A percentile compares a stretch with the other conserved stretches of the same genome.
Conservation (phyloP, 1,139 yeast genomes). For the Candida sp. region DNA sequence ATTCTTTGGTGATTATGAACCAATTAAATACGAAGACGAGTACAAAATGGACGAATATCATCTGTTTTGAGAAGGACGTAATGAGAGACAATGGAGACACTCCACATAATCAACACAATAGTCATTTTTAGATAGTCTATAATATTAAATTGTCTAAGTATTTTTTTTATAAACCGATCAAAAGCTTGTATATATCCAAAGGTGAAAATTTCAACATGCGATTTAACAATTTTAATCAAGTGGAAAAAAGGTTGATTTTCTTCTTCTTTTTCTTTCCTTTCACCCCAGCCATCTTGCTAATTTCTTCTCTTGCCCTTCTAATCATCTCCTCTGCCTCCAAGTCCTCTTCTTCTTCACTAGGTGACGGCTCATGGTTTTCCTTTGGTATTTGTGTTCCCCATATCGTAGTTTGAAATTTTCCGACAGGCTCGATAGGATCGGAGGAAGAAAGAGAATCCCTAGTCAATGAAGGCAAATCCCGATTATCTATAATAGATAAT, state of each 20-base stretch:
- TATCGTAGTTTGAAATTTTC: constrained; percentile 39
- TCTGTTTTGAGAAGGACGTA: not conserved
- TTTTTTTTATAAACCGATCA: no score
- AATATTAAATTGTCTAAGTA: no score
- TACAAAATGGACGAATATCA: constrained; percentile 1
- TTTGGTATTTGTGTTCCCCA: constrained; percentile 62
- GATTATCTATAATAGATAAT: constrained; percentile 28
- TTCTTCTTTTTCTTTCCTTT: constrained; percentile 38
- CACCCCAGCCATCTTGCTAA: constrained; percentile 24
- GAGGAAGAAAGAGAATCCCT: constrained; percentile 4
- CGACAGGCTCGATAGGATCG: constrained; percentile 9
- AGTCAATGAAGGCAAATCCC: constrained; percentile 22
- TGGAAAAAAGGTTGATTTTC: constrained; percentile 25
- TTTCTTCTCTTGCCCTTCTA: constrained; percentile 47
- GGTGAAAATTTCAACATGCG: not conserved
- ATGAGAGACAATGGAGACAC: no score
- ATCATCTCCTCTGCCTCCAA: constrained; percentile 50
- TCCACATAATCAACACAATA: no score
- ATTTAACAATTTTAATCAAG: not conserved
- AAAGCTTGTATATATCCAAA: no score
- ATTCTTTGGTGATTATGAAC: constrained; percentile 1
- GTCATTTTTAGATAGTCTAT: not conserved
- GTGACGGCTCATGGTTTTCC: constrained; percentile 16
- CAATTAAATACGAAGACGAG: constrained; percentile 14
- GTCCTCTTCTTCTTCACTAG: constrained; percentile 28